Percentiles rank a stretch among this genome's conserved stretches.
Conservation (phyloP, 805 yeast species). For the Nakazawaea populi region DNA sequence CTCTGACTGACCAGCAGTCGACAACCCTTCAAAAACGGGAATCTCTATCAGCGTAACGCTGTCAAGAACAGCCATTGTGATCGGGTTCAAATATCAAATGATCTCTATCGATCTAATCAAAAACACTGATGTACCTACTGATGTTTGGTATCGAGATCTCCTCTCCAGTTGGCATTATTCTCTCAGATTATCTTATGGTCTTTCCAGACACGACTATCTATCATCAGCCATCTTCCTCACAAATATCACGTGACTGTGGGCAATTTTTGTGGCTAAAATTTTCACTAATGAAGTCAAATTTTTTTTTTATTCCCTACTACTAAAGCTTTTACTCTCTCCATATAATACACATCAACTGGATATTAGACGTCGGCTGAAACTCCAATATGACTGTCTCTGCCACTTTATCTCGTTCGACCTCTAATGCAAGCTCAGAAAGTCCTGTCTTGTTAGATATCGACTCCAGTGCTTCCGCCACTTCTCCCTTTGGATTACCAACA, state of each 20-base stretch:
- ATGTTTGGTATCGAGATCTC: no score
- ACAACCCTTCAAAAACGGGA: background rate
- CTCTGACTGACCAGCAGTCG: constrained; percentile 1
- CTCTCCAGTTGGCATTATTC: background rate
- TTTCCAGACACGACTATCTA: background rate
- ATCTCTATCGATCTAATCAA: background rate
- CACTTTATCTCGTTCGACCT: constrained; percentile 18
- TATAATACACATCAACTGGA: no score
- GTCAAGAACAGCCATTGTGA: background rate
- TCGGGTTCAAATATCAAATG: no score
- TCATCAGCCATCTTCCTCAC: background rate
- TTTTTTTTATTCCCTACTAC: background rate
- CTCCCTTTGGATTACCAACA: constrained; percentile 59
- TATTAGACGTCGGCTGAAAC: no score
- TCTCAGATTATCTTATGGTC: background rate
- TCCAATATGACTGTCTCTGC: background rate
- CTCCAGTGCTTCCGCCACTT: constrained; percentile 26
- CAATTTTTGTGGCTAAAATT: background rate
- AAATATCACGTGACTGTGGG: background rate
- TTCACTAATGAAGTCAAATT: background rate
- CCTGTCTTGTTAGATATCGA: constrained; percentile 23
- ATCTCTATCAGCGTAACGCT: background rate
- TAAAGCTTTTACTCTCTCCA: no score
- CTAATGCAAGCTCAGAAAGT: constrained; percentile 33
- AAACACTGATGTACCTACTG: background rate